These are phyloP conservation scores for Candida qinlingensis DNA, from an alignment of 805 yeast species.

Conservation along the genomic window DNA sequence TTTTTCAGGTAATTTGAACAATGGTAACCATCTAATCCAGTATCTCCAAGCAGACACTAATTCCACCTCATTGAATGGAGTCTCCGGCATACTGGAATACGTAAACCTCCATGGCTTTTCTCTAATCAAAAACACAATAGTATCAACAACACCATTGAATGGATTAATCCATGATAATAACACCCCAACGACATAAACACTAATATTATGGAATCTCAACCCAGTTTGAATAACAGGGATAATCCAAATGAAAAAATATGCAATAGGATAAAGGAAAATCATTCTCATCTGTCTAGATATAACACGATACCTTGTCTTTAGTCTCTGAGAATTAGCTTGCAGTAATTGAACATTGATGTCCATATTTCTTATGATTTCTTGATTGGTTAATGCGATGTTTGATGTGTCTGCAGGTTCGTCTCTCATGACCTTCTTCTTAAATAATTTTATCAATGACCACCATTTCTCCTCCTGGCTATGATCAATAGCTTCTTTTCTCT, in stretches of 20 bases:
- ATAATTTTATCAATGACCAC: constrained; percentile 1
- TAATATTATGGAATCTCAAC: constrained; percentile 44
- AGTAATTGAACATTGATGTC: constrained; percentile 19
- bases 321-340: constrained; percentile 29
- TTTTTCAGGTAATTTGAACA: constrained; percentile 38
- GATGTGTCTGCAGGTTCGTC: background rate
- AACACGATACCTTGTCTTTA: constrained; percentile 56
- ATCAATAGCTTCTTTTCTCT: constrained; percentile 3
- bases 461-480: background rate
- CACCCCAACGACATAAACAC: constrained; percentile 57
- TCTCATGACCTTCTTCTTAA: constrained; percentile 1
- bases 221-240: constrained; percentile 70
- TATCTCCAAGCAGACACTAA: constrained; percentile 35
- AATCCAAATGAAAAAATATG: constrained; percentile 76
- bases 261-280: constrained; percentile 78
- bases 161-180: constrained; percentile 78
- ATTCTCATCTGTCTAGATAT: constrained; percentile 75
- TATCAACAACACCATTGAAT: constrained; percentile 72
- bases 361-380: constrained; percentile 9
- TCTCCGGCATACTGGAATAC: constrained; percentile 22
- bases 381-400: background rate
- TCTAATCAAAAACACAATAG: constrained; percentile 66
- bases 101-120: constrained; percentile 74
- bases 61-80: constrained; percentile 20
- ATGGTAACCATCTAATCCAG: constrained; percentile 36